Evolutionary conservation across 2,329 filamentous ascomycete genomes (phyloP).

Genomic region (Aurifilum marmelostoma): DNA sequence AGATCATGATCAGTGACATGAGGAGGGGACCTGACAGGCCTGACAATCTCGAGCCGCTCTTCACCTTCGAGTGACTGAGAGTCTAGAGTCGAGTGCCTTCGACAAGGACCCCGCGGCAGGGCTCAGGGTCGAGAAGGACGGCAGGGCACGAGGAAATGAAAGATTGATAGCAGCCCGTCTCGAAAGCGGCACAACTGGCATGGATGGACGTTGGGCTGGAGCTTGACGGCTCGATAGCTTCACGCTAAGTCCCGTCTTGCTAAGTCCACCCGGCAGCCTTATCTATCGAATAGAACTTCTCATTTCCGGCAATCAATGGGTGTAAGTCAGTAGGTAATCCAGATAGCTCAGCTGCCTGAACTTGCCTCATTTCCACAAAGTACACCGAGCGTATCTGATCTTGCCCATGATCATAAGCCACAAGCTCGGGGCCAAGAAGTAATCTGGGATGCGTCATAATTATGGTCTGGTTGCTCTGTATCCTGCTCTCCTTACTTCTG

Average conservation of each 20-base stretch:
- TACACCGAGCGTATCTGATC: no score
- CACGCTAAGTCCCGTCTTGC: neutral
- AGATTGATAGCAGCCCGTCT: neutral
- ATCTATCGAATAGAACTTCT: neutral
- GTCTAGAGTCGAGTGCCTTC: no score
- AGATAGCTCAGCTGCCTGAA: neutral
- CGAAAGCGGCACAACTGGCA: neutral
- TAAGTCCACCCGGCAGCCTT: conserved; percentile 3
- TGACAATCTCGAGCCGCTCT: neutral
- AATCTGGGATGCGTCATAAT: no score
- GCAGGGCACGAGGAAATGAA: neutral
- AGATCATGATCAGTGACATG: no score
- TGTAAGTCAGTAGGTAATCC: neutral
- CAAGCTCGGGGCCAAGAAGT: no score
- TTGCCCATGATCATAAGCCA: no score
- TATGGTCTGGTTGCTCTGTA: no score
- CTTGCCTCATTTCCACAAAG: no score
- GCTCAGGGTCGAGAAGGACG: neutral
- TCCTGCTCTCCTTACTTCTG: neutral
- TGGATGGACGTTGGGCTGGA: neutral
- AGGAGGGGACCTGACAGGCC: neutral
- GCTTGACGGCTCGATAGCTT: conserved; percentile 1
- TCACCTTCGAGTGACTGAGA: no score
- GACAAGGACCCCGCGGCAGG: no score
- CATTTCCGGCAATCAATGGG: neutral